Percentiles rank a stretch among this genome's conserved stretches.
These are phyloP conservation scores for Rhodamnia rubescens DNA, from an alignment of 345 rosid species.

Conservation along the genomic window DNA sequence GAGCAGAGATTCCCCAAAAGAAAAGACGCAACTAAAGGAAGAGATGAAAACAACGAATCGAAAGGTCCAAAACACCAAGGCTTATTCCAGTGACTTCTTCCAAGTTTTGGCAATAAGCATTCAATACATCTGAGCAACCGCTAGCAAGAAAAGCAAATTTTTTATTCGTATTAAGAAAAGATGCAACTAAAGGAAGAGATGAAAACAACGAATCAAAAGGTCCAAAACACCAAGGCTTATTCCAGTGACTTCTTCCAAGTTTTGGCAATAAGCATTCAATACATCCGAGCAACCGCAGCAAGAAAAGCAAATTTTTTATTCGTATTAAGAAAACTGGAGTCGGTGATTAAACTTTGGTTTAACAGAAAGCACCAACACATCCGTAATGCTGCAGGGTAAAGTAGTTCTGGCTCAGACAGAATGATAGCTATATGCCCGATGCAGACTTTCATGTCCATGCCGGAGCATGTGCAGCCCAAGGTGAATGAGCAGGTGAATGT, in stretches of 20 bases:
- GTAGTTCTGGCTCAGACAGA: neutral
- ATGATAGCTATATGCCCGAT: neutral
- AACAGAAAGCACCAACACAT: neutral
- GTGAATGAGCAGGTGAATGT: neutral
- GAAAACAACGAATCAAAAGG: neutral
- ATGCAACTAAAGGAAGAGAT: neutral
- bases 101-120: neutral
- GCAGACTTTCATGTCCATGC: neutral
- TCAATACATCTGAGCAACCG: neutral
- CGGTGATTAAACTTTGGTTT: neutral
- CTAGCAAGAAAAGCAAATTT: neutral
- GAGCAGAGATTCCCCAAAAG: neutral
- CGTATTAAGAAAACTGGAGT: neutral
- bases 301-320: neutral
- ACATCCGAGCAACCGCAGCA: neutral
- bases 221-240: neutral
- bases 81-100: neutral
- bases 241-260: neutral
- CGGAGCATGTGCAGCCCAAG: neutral
- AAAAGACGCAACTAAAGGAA: neutral
- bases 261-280: neutral
- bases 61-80: neutral
- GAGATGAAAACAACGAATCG: neutral
- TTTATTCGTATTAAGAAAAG: neutral
- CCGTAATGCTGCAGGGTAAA: neutral